phyloP scores from a whole-genome alignment of 2,329 filamentous ascomycete genomes.

The Cadophora gregata region DNA sequence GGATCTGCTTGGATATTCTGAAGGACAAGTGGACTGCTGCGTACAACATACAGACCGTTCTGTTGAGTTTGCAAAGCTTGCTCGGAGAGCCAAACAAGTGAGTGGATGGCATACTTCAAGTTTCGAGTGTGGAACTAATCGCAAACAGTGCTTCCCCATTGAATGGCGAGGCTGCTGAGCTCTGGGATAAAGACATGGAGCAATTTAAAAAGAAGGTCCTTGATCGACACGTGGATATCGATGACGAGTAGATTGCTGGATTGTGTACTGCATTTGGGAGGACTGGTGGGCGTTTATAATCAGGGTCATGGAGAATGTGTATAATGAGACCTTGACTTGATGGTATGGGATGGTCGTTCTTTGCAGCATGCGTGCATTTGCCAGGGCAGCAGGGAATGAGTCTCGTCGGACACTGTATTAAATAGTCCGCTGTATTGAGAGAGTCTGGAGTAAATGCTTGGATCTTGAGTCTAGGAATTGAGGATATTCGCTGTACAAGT shows the following conservation, averaged over 20 bases:
- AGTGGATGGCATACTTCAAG: slow-evolving; percentile 46
- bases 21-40: slow-evolving; percentile 99
- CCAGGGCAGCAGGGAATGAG: slow-evolving; percentile 31
- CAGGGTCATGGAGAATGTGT: slow-evolving; percentile 31
- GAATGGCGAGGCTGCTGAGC: slow-evolving; percentile 93
- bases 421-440: slow-evolving; percentile 24
- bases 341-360: slow-evolving; percentile 25
- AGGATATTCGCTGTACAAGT: neutral
- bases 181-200: slow-evolving; percentile 88
- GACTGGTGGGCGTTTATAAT: slow-evolving; percentile 27
- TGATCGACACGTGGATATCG: slow-evolving; percentile 66
- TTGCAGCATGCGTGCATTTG: slow-evolving; percentile 30
- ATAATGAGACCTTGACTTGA: slow-evolving; percentile 29
- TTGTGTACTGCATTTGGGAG: slow-evolving; percentile 12
- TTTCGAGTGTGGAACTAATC: slow-evolving; percentile 30
- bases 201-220: slow-evolving; percentile 84
- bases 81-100: slow-evolving; percentile 99
- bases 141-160: slow-evolving; percentile 79
- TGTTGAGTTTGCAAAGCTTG: slow-evolving; percentile 92
- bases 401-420: slow-evolving; percentile 31
- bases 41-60: slow-evolving; percentile 93
- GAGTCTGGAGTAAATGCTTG: slow-evolving; percentile 14
- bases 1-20: slow-evolving; percentile 96
- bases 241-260: slow-evolving; percentile 59
- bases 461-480: slow-evolving; percentile 16